Base-by-base conservation (phyloP, 75 land plant species). In the Cunninghamia lanceolata region DNA sequence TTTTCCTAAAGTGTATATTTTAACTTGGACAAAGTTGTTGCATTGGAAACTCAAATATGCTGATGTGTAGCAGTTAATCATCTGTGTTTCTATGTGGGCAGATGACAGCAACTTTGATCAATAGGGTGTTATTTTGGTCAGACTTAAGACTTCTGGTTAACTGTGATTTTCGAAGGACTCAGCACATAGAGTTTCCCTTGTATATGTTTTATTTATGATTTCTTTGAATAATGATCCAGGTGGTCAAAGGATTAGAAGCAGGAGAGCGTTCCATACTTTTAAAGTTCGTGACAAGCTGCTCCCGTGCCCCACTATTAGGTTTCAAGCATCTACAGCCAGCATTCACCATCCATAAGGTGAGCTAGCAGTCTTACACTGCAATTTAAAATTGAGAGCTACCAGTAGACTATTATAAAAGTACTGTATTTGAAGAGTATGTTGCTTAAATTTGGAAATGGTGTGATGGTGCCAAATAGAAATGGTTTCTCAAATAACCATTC, bases 201-300 rank as follows among this genome's bases (percentile, higher is more conserved):
- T 80, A n/a, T 43, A 45, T 80, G 3, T 80, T 80, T 13, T 15
- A 42, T 45, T 80, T 30, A 34, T 30, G 16, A 34, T 11, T 73
- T 34, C 25, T 73, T 73, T 13, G 15, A 73, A 73, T 73, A 14
- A 73, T 73, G 75, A 16, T 86, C 28, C 93, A 97, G 99, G 99
- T 96, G 75, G 70, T 97, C 42, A 85, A 54, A 89, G 92, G 86
- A 56, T 87, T 97, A 84, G 95, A 94, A 84, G 89, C 96, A 82
- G 90, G 85, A 88, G 98, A 97, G 85, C 91, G 98, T 15, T 97
- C 98, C 77, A 85, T 90, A 89, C 89, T 97, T 30, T 93, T 97
- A 28, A 97, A 97, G 79, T 97, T 97, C 89, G 99, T 97, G 83
- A 97, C 99, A 54, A 96, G 99, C 87, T 97, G 99, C 86, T 97